Evolutionary conservation across 257 asterid species (phyloP).

Genomic region (Penstemon barbatus): DNA sequence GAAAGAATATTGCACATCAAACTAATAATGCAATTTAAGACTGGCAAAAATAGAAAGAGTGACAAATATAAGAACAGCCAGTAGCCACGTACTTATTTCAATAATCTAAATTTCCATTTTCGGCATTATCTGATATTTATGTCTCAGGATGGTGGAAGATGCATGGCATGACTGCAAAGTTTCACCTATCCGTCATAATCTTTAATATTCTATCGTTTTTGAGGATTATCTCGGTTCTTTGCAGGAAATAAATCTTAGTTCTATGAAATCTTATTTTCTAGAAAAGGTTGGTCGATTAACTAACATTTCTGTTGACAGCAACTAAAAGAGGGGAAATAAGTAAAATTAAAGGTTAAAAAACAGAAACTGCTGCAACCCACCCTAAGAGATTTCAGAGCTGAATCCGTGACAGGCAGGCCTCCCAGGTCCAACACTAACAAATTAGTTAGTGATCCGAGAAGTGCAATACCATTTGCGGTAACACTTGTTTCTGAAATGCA

Average conservation of each 20-base stretch:
- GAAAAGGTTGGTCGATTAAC: background rate
- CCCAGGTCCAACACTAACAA: constrained; percentile 74
- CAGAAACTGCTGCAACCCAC: constrained; percentile 27
- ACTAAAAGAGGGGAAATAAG: background rate
- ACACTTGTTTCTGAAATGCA: constrained; percentile 84
- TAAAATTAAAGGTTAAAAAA: no score
- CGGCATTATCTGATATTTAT: constrained; percentile 3
- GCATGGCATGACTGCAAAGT: background rate
- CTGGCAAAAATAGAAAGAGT: background rate
- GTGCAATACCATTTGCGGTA: constrained; percentile 58
- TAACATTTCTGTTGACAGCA: background rate
- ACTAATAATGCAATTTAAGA: background rate
- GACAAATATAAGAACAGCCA: constrained; percentile 1
- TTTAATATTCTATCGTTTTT: constrained; percentile 10
- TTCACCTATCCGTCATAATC: constrained; percentile 1
- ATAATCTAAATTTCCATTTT: background rate
- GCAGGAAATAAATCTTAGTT: background rate
- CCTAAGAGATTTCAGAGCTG: constrained; percentile 71
- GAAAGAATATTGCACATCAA: constrained; percentile 14
- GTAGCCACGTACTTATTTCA: constrained; percentile 5
- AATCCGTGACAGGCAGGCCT: constrained; percentile 76
- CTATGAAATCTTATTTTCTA: constrained; percentile 4
- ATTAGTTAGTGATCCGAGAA: constrained; percentile 64
- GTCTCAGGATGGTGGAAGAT: constrained; percentile 2
- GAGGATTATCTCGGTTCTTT: background rate